Evolutionary conservation across 1,284 basidiomycete species (phyloP).

Genomic region (Cutaneotrichosporon sp.): DNA sequence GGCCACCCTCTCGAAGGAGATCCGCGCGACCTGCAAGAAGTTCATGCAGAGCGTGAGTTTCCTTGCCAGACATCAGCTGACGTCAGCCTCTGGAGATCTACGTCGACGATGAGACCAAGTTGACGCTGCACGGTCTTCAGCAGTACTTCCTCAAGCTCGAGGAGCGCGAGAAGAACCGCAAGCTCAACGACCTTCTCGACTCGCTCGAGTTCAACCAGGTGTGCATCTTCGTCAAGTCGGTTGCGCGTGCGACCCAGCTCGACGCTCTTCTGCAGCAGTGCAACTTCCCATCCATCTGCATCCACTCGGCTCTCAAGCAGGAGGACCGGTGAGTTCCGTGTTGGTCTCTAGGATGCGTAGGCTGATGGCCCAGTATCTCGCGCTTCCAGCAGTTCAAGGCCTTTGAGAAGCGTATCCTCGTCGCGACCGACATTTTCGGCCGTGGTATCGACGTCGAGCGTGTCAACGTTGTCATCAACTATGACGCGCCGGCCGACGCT

Average conservation of each 20-base stretch:
- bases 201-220: slow-evolving; percentile 99
- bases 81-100: slow-evolving; percentile 95
- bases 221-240: slow-evolving; percentile 98
- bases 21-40: slow-evolving; percentile 97
- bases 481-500: slow-evolving; percentile 93
- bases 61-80: background rate
- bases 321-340: slow-evolving; percentile 77
- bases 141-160: slow-evolving; percentile 98
- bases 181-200: slow-evolving; percentile 94
- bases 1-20: slow-evolving; percentile 95
- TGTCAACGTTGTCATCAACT: slow-evolving; percentile 94
- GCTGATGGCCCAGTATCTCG: slow-evolving; percentile 61
- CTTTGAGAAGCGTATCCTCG: slow-evolving; percentile 98
- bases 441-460: slow-evolving; percentile 97
- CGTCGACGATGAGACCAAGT: slow-evolving; percentile 98
- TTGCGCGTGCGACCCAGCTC: slow-evolving; percentile 91
- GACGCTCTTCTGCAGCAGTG: slow-evolving; percentile 95
- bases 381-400: slow-evolving; percentile 99
- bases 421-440: slow-evolving; percentile 95
- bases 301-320: slow-evolving; percentile 91
- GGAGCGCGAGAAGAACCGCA: slow-evolving; percentile 94
- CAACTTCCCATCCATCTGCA: slow-evolving; percentile 97
- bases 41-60: slow-evolving; percentile 94
- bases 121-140: slow-evolving; percentile 96
- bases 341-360: slow-evolving; percentile 40